These are phyloP conservation scores for Nepenthes mirabilis DNA, from an alignment of 148 eudicot genomes.

Conservation along the genomic window DNA sequence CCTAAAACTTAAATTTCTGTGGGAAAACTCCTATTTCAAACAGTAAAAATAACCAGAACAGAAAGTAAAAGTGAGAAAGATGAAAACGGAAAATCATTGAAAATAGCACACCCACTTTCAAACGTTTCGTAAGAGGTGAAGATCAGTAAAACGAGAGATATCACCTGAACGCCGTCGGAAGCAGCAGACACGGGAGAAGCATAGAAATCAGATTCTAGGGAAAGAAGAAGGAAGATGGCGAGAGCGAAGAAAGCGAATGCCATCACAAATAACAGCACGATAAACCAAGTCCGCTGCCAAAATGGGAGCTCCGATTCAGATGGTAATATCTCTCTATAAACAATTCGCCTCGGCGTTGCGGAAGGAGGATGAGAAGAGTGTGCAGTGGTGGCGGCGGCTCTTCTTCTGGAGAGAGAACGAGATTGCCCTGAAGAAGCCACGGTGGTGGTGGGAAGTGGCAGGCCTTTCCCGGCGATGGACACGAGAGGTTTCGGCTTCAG, in stretches of 20 bases:
- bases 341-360: conserved; percentile 28
- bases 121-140: background rate
- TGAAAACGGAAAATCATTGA: background rate
- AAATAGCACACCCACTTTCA: background rate
- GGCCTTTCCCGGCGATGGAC: background rate
- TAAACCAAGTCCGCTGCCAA: conserved; percentile 78
- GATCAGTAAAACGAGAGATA: background rate
- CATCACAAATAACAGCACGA: conserved; percentile 42
- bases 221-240: conserved; percentile 56
- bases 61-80: background rate
- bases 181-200: conserved; percentile 22
- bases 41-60: too few relatives aligned
- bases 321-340: conserved; percentile 31
- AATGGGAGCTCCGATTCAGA: conserved; percentile 40
- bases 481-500: background rate
- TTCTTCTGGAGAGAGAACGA: conserved; percentile 48
- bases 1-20: too few relatives aligned
- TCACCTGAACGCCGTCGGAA: conserved; percentile 27
- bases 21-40: too few relatives aligned
- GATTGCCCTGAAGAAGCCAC: conserved; percentile 64
- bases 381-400: conserved; percentile 17
- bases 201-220: conserved; percentile 42
- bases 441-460: conserved; percentile 14
- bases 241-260: conserved; percentile 55
- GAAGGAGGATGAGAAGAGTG: conserved; percentile 12